A percentile compares a stretch with the other conserved stretches of the same genome.
Conservation (phyloP, 495 filamentous ascomycete genomes). For the Niebla homalea region DNA sequence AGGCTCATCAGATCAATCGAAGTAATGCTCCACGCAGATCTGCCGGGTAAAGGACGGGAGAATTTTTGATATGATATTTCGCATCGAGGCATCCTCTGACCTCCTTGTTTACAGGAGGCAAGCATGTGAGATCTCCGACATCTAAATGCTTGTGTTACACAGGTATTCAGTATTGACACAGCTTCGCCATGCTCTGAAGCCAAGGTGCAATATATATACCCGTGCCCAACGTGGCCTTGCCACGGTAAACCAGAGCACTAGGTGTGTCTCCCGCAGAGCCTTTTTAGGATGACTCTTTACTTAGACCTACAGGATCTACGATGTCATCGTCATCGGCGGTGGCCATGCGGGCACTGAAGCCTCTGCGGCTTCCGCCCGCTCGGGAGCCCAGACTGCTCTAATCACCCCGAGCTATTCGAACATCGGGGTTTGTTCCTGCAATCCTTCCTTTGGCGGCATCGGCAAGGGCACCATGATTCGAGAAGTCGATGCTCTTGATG, state of each 20-base stretch:
- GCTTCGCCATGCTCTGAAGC: too few species aligned
- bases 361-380: conserved; percentile 80
- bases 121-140: too few species aligned
- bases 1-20: conserved; percentile 1
- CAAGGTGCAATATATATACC: neutral
- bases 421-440: conserved; percentile 93
- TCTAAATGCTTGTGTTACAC: too few species aligned
- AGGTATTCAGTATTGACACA: too few species aligned
- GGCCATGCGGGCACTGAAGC: conserved; percentile 94
- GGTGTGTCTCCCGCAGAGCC: conserved; percentile 15
- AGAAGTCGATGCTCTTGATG: conserved; percentile 91
- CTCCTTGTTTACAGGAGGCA: too few species aligned
- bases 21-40: too few species aligned
- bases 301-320: conserved; percentile 47
- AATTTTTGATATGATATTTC: too few species aligned
- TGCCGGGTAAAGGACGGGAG: neutral
- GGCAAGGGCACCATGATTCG: conserved; percentile 97
- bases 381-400: conserved; percentile 78
- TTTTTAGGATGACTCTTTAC: too few species aligned
- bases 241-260: conserved; percentile 28
- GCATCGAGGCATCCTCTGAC: too few species aligned
- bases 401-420: conserved; percentile 77
- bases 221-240: conserved; percentile 18
- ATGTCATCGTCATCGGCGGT: conserved; percentile 91
- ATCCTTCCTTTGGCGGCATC: conserved; percentile 93